phyloP scores from a whole-genome alignment of 139 green algal species.

The Trebouxia sp. region DNA sequence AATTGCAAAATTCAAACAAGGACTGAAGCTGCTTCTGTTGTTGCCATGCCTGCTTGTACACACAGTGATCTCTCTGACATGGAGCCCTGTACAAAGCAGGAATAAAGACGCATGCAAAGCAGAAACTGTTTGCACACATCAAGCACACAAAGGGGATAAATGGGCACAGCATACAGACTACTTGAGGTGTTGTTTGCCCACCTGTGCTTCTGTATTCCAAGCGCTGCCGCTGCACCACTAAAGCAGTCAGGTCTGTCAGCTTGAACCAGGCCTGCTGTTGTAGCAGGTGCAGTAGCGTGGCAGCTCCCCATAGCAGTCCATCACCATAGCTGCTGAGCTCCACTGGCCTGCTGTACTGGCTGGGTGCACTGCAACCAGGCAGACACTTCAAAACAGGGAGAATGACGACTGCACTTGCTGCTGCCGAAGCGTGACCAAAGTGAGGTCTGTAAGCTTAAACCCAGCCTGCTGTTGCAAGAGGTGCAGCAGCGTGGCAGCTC shows the following conservation, averaged over 20 bases:
- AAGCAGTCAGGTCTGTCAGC: conserved; percentile 4
- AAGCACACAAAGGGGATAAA: too few relatives aligned
- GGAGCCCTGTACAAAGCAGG: too few relatives aligned
- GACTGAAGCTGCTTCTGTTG: too few relatives aligned
- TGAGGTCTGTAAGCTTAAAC: not conserved
- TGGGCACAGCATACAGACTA: too few relatives aligned
- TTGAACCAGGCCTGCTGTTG: not conserved
- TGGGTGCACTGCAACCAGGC: not conserved
- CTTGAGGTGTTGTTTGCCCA: too few relatives aligned
- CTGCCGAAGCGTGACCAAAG: not conserved
- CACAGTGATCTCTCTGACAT: too few relatives aligned
- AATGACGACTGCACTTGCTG: not conserved
- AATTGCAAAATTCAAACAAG: too few relatives aligned
- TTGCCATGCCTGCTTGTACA: too few relatives aligned
- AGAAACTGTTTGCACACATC: too few relatives aligned
- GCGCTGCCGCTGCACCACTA: conserved; percentile 13
- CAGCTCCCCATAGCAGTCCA: conserved; percentile 22
- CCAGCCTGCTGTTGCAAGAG: not conserved
- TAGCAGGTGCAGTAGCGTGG: not conserved
- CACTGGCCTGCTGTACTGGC: not conserved
- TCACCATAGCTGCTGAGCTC: conserved; percentile 21
- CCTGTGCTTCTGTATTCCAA: conserved; percentile 3
- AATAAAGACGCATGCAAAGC: too few relatives aligned
- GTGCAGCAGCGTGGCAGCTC: too few relatives aligned
- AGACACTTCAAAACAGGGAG: not conserved